phyloP scores from a whole-genome alignment of 1,284 basidiomycete genomes.

The Ceraceosorus guamensis region DNA sequence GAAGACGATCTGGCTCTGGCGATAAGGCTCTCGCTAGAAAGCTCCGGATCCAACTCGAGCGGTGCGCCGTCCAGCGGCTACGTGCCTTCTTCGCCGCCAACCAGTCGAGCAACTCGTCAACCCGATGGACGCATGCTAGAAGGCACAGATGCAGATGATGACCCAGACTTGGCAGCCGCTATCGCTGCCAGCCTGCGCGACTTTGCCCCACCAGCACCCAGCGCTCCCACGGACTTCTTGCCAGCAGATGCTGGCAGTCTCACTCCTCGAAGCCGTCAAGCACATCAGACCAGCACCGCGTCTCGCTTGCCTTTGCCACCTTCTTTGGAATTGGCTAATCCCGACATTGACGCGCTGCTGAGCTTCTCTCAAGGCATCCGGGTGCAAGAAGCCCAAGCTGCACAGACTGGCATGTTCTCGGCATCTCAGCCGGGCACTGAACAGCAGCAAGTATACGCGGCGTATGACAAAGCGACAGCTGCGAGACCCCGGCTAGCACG shows the following conservation, averaged over 20 bases:
- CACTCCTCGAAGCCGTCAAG: background rate
- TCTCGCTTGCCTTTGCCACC: conserved; percentile 20
- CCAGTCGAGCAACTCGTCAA: conserved; percentile 52
- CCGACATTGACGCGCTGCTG: conserved; percentile 42
- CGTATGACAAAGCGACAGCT: conserved; percentile 75
- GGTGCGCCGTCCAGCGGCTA: conserved; percentile 62
- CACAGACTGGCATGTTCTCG: conserved; percentile 14
- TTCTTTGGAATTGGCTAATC: conserved; percentile 35
- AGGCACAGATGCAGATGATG: conserved; percentile 68
- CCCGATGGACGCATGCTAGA: conserved; percentile 37
- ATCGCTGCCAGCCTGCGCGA: conserved; percentile 92
- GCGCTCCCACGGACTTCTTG: conserved; percentile 26
- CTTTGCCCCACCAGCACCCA: conserved; percentile 34
- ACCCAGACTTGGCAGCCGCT: conserved; percentile 83
- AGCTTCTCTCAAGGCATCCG: conserved; percentile 41
- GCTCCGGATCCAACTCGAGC: conserved; percentile 16
- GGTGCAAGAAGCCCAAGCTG: conserved; percentile 23
- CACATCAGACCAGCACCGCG: background rate
- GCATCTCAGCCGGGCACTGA: background rate
- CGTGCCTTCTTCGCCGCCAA: conserved; percentile 60
- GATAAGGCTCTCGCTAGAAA: conserved; percentile 74
- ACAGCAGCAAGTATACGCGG: conserved; percentile 52
- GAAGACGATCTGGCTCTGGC: conserved; percentile 89
- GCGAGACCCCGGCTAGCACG: conserved; percentile 74
- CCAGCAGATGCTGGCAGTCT: conserved; percentile 1